Conservation (phyloP, 371 early-diverging fungal genomes). For the Fennellomyces sp. region DNA sequence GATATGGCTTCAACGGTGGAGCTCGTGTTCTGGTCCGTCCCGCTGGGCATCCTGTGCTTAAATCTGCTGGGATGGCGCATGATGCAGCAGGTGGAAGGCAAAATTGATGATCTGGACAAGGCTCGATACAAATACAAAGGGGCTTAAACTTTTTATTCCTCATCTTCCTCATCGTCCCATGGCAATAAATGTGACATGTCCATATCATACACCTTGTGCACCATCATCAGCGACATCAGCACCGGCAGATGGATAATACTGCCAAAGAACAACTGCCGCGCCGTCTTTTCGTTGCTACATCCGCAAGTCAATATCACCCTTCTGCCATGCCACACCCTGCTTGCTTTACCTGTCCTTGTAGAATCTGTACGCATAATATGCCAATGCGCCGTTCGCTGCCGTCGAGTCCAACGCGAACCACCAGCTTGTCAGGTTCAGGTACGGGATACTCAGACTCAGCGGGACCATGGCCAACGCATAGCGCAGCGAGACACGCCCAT, state of each 20-base stretch:
- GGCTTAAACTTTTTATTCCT: slow-evolving; percentile 21
- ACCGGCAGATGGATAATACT: slow-evolving; percentile 89
- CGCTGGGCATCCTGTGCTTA: slow-evolving; percentile 21
- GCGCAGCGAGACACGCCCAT: slow-evolving; percentile 86
- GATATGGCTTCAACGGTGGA: slow-evolving; percentile 21
- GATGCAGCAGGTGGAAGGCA: slow-evolving; percentile 35
- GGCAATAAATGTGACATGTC: slow-evolving; percentile 6
- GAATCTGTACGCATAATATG: slow-evolving; percentile 73
- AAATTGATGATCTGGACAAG: slow-evolving; percentile 36
- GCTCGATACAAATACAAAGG: slow-evolving; percentile 44
- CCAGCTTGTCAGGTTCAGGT: slow-evolving; percentile 77
- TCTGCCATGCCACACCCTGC: too few relatives aligned
- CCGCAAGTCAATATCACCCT: neutral
- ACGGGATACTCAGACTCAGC: slow-evolving; percentile 62
- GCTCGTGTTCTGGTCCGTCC: slow-evolving; percentile 33
- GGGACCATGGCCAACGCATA: slow-evolving; percentile 89
- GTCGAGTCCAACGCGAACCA: slow-evolving; percentile 82
- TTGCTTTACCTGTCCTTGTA: slow-evolving; percentile 60
- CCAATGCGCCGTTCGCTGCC: slow-evolving; percentile 75
- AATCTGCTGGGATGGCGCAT: slow-evolving; percentile 24
- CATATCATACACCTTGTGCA: slow-evolving; percentile 67
- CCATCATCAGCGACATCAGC: slow-evolving; percentile 81
- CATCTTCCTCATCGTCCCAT: slow-evolving; percentile 11
- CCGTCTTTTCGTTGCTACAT: slow-evolving; percentile 72
- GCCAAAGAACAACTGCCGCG: slow-evolving; percentile 89